Evolutionary conservation across 192 early-diverging fungal species (phyloP), one percentile per base, ranked within the genome.

Genomic region (Coemansia sp.): DNA sequence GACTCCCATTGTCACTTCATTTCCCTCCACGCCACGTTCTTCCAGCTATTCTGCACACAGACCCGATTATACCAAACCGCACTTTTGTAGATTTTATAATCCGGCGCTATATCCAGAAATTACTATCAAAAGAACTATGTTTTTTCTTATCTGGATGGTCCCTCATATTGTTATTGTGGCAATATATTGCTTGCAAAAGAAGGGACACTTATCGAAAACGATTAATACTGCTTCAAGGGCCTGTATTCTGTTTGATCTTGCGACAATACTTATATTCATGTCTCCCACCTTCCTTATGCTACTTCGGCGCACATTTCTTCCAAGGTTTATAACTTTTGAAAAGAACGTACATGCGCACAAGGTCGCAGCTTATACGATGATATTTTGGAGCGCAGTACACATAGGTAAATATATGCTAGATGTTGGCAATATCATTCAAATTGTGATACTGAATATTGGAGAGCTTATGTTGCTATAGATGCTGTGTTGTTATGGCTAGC

Each of bases 231-330:
- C 65, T 7, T 52, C 67, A 5, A 81, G 71, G 68, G 49, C 54
- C 6, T 58, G 68, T 32, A 75, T 66, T 16, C 18, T 75, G 55
- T 69, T 89, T 44, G 85, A 86, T 38, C 52, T 87, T 49, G 90
- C 85, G 19, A 71, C 92, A 18, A 85, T 96, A 54, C 78, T 94
- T 30, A 79, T 95, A 56, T 90, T 92, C 23, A 90, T 96, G 68
- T 95, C 91, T 65, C 83, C 91, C 12, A 95, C 90, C 18, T 72
- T 87, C 26, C 69, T 90, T 56, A 65, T 73, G 12, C 67, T 83
- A 23, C 61, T 88, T 8, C 81, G 85, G 4, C 78, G 77, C 31
- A 84, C 84, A 3, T 81, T 88, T n/a, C 66, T 91, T 24, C 82
- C 83, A 52, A 60, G 70, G 5, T 77, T 88, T 44, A 75, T 92